Conservation (phyloP, 805 yeast species). For the Candida rishiriensis region DNA sequence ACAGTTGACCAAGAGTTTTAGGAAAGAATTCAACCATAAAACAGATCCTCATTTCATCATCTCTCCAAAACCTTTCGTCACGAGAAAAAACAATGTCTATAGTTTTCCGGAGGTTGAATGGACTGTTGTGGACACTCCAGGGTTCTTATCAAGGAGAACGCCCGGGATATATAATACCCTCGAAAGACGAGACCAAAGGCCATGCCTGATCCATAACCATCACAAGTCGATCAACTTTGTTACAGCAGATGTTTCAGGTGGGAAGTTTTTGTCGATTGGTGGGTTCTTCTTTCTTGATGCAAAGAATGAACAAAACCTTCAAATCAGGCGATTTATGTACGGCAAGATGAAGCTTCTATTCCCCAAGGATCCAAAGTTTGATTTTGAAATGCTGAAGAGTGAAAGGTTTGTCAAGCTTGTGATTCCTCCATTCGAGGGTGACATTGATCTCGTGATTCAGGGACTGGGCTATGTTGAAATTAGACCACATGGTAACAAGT, state of each 20-base stretch:
- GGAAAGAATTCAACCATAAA: background rate
- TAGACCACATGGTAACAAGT: background rate
- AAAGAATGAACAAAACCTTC: too few species aligned
- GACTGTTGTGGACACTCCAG: constrained; percentile 27
- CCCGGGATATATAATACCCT: constrained; percentile 17
- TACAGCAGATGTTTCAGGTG: too few species aligned
- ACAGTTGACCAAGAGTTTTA: constrained; percentile 2
- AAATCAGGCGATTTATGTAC: too few species aligned
- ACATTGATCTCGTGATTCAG: constrained; percentile 12
- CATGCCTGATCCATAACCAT: too few species aligned
- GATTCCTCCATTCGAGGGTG: constrained; percentile 6
- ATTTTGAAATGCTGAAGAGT: background rate
- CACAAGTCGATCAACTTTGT: too few species aligned
- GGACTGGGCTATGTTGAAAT: constrained; percentile 15
- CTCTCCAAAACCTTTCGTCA: constrained; percentile 16
- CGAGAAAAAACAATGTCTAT: constrained; percentile 10
- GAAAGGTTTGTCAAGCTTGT: constrained; percentile 1
- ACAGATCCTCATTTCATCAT: constrained; percentile 6
- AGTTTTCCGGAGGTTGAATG: constrained; percentile 11
- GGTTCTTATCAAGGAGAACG: constrained; percentile 16
- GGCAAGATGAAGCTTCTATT: too few species aligned
- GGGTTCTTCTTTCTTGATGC: too few species aligned
- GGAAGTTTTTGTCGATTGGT: too few species aligned
- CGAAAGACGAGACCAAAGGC: constrained; percentile 1
- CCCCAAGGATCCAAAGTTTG: background rate